Percentiles rank a stretch among this genome's conserved stretches.
Conservation (phyloP, 2,329 filamentous ascomycete species). For the Ceratocystis eucalypticola region DNA sequence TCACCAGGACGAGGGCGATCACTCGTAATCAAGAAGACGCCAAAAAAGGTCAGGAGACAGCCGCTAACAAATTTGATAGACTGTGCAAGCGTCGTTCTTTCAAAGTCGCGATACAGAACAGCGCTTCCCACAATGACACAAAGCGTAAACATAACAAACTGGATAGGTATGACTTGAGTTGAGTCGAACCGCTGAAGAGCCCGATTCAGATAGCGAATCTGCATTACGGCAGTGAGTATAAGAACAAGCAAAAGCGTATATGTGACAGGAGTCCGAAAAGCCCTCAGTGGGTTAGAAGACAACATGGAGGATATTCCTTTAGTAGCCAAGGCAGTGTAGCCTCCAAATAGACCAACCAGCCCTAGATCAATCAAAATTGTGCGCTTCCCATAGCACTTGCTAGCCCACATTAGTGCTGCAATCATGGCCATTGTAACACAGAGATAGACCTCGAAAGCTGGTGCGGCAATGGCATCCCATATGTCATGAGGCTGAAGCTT, state of each 20-base stretch:
- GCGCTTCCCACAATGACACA: conserved; percentile 92
- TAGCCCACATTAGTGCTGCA: conserved; percentile 63
- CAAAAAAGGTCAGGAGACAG: conserved; percentile 83
- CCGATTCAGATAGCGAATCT: conserved; percentile 91
- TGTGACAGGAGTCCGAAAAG: conserved; percentile 81
- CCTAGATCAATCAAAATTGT: conserved; percentile 87
- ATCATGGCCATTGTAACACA: conserved; percentile 64
- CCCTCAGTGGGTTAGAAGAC: conserved; percentile 77
- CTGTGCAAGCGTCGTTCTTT: conserved; percentile 60
- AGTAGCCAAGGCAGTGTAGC: conserved; percentile 91
- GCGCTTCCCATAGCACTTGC: conserved; percentile 67
- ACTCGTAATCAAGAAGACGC: conserved; percentile 94
- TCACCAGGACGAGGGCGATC: conserved; percentile 49
- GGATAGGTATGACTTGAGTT: conserved; percentile 92
- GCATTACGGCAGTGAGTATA: conserved; percentile 77
- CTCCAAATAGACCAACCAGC: conserved; percentile 84
- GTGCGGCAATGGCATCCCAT: conserved; percentile 72
- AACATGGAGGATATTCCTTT: conserved; percentile 94
- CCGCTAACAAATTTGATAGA: conserved; percentile 79
- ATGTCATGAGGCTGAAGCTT: conserved; percentile 86
- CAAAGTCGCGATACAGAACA: conserved; percentile 86
- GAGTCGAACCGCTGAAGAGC: conserved; percentile 84
- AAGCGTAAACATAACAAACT: conserved; percentile 93
- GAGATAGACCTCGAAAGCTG: conserved; percentile 85
- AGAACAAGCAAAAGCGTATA: conserved; percentile 74